Conservation (phyloP, 1,139 yeast species). For the Pichia sp. region DNA sequence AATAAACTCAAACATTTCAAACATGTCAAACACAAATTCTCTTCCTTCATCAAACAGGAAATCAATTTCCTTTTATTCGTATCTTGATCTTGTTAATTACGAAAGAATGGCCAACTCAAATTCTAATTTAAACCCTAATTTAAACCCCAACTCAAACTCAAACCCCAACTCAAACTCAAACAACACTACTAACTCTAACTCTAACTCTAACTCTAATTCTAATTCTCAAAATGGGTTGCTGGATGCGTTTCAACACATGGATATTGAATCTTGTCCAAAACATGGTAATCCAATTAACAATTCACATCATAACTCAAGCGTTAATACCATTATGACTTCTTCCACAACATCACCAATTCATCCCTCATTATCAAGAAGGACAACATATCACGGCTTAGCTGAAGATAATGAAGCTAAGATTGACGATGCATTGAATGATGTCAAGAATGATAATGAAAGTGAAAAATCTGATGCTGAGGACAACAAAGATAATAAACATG, state of each 20-base stretch:
- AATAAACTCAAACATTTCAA: neutral
- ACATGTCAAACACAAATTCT: neutral
- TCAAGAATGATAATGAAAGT: neutral
- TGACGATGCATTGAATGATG: slow-evolving; percentile 11
- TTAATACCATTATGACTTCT: no score
- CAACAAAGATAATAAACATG: neutral
- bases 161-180: no score
- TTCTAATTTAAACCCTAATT: neutral
- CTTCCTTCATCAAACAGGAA: slow-evolving; percentile 6
- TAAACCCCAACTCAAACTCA: neutral
- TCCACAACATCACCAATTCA: no score
- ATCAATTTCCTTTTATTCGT: slow-evolving; percentile 27
- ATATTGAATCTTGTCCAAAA: slow-evolving; percentile 8
- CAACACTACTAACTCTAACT: no score
- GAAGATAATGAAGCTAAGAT: slow-evolving; percentile 13
- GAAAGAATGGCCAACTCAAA: slow-evolving; percentile 17
- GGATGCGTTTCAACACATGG: no score
- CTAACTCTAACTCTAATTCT: no score
- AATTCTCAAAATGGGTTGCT: no score
- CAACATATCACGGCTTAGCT: slow-evolving; percentile 11
- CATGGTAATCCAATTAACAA: slow-evolving; percentile 6
- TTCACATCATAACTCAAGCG: no score
- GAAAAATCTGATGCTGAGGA: neutral
- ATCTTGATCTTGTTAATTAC: slow-evolving; percentile 25
- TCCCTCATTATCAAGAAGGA: slow-evolving; percentile 3